These are phyloP conservation scores for Triticum turgidum DNA, from an alignment of 176 grass and related monocot species.

Conservation along the genomic window DNA sequence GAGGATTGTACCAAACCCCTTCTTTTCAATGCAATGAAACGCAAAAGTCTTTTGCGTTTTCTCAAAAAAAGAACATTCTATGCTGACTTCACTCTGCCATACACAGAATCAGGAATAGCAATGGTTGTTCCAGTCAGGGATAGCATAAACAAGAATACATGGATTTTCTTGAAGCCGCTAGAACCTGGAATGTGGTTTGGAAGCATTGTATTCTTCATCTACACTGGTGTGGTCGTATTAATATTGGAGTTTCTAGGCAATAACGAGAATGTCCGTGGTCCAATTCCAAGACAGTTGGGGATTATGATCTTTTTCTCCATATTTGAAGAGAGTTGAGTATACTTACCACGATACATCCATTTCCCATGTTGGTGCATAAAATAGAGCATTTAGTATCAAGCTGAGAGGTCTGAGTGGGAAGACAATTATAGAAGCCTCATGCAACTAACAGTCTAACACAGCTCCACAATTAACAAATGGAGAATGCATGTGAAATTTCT, in stretches of 20 bases:
- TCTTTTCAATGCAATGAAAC: too few relatives aligned
- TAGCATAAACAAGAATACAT: conserved; percentile 26
- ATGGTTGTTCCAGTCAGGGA: conserved; percentile 45
- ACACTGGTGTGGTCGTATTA: conserved; percentile 44
- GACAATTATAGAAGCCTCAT: not conserved
- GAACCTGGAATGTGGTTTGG: conserved; percentile 35
- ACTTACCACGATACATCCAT: not conserved
- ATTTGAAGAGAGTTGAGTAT: conserved; percentile 25
- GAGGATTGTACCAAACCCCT: too few relatives aligned
- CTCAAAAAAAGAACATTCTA: not conserved
- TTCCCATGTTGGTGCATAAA: not conserved
- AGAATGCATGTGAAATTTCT: not conserved
- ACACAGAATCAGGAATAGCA: conserved; percentile 28
- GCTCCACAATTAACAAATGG: not conserved
- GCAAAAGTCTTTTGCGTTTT: too few relatives aligned
- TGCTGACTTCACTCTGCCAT: conserved; percentile 53
- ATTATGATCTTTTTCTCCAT: conserved; percentile 16
- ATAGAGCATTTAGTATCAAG: not conserved
- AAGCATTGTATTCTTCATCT: conserved; percentile 33
- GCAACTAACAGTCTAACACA: too few relatives aligned
- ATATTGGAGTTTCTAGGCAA: conserved; percentile 46
- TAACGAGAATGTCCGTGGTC: conserved; percentile 1
- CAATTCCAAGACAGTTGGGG: not conserved
- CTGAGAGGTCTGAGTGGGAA: not conserved
- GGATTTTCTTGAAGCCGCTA: conserved; percentile 55